Percentiles rank a stretch among this genome's conserved stretches.
phyloP scores from a whole-genome alignment of 2,329 filamentous ascomycete genomes.

The Fusarium anthophilum region DNA sequence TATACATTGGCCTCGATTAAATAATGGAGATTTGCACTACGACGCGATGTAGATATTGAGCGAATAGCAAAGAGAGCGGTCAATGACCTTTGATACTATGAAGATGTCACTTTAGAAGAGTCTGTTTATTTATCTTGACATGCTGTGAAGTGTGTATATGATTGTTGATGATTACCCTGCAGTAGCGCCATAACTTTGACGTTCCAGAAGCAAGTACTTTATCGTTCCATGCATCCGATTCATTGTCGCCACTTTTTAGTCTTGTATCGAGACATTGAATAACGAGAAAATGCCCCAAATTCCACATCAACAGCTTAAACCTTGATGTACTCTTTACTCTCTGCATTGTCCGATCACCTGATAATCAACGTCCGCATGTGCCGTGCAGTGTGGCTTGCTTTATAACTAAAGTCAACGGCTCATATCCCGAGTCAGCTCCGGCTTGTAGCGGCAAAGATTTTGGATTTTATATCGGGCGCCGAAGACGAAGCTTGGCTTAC shows the following conservation, averaged over 20 bases:
- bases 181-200: background rate
- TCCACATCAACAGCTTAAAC: background rate
- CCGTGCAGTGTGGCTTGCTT: slow-evolving; percentile 5
- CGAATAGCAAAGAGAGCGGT: slow-evolving; percentile 15
- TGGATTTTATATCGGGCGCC: slow-evolving; percentile 10
- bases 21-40: slow-evolving; percentile 8
- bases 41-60: slow-evolving; percentile 20
- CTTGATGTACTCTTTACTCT: background rate
- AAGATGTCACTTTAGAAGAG: background rate
- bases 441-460: slow-evolving; percentile 42
- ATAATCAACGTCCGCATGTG: slow-evolving; percentile 4
- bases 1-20: slow-evolving; percentile 14
- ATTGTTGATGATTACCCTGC: background rate
- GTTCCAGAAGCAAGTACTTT: background rate
- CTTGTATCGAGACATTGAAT: slow-evolving; percentile 12
- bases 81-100: background rate
- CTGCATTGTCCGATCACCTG: slow-evolving; percentile 19
- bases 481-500: slow-evolving; percentile 11
- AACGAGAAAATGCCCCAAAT: background rate
- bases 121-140: background rate
- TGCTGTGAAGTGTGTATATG: background rate
- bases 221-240: background rate
- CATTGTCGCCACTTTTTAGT: slow-evolving; percentile 28
- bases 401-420: slow-evolving; percentile 3
- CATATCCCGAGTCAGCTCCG: slow-evolving; percentile 37